Evolutionary conservation across 148 eudicot species (phyloP), one percentile per base, ranked within the genome.

Genomic region (Chenopodium berlandieri): DNA sequence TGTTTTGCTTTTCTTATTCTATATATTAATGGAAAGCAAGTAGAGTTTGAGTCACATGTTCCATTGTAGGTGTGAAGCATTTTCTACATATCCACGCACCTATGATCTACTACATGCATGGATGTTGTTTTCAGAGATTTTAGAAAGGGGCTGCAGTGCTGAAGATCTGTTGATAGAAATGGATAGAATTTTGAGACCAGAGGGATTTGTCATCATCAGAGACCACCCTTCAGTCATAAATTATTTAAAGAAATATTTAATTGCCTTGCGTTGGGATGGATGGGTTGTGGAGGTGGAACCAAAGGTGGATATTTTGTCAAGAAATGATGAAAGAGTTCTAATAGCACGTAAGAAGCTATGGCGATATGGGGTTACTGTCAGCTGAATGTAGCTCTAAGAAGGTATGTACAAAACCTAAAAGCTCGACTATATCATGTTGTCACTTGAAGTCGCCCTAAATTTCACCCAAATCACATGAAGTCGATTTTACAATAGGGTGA

Each of bases 231-330:
- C 85, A 22, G 80, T 73, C 56, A 86, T 88, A 25, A 82, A 84
- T 27, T 74, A 82, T 34, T 34, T 86, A 54, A 84, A 84, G 82
- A 88, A 78, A 66, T 84, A 82, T 40, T 48, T 84, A 17, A 17
- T 74, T 37, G 82, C 85, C 13, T 81, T 88, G 65, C 87, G 66
- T 46, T 88, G 90, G 90, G 90, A 86, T 81, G 90, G 87, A 30
- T 94, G 94, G 95, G 75, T 81, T 67, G 82, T 84, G 17, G 97
- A 92, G 84, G 88, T 89, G 22, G 92, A 92, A 79, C 95, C 95
- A 52, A 86, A 86, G 76, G 74, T 86, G 37, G 97, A 93, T 88
- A 85, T 88, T 71, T 90, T 90, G 79, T 90, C 95, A 30, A 50
- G 79, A 9, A 77, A 75, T 13, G 94, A 93, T 81, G 95, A 93